A percentile compares a stretch with the other conserved stretches of the same genome.
phyloP scores from a whole-genome alignment of 2,329 filamentous ascomycete species.

The Thyridium curvatum region DNA sequence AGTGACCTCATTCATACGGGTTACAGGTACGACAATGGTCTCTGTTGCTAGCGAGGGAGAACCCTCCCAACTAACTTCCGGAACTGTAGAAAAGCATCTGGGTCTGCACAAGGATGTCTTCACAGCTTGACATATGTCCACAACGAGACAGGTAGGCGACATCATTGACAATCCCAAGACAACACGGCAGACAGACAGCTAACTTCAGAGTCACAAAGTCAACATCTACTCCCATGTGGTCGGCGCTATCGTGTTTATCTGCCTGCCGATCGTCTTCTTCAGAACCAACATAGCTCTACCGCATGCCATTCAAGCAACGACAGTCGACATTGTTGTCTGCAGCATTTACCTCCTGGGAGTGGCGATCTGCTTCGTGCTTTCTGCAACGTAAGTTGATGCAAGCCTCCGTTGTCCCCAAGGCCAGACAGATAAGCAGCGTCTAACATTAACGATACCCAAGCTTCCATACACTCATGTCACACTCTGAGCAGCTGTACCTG shows the following conservation, averaged over 20 bases:
- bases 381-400: conserved; percentile 27
- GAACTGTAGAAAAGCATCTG: conserved; percentile 13
- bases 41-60: no score
- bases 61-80: no score
- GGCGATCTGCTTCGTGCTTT: conserved; percentile 37
- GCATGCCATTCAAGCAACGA: conserved; percentile 22
- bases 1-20: conserved; percentile 27
- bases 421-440: no score
- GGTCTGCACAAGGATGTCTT: conserved; percentile 15
- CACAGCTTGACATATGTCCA: conserved; percentile 18
- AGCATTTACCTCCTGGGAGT: conserved; percentile 35
- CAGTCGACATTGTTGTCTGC: conserved; percentile 33
- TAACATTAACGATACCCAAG: conserved; percentile 22
- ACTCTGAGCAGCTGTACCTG: conserved; percentile 39
- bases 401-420: no score
- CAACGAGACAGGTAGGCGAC: conserved; percentile 16
- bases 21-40: conserved; percentile 14
- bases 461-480: conserved; percentile 52
- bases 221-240: conserved; percentile 40
- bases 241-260: conserved; percentile 31
- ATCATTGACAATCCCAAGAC: background rate
- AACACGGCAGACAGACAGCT: no score
- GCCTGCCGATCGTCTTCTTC: conserved; percentile 28
- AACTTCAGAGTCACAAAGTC: conserved; percentile 17
- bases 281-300: conserved; percentile 24